Evolutionary conservation across 805 yeast genomes (phyloP).

Genomic region (Suhomyces xylopsoci): DNA sequence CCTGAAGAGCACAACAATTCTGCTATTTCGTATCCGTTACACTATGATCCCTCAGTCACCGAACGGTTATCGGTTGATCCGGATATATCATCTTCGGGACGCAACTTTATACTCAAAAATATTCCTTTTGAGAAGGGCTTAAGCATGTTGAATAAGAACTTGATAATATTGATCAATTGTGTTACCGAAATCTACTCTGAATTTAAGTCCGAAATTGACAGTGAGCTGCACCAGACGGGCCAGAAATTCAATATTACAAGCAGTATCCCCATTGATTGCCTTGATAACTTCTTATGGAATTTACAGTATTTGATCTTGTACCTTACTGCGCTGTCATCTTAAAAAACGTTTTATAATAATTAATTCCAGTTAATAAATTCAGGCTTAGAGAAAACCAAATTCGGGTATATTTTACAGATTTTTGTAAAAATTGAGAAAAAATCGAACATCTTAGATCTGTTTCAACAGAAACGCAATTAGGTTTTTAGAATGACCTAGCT

Average conservation of each 20-base stretch:
- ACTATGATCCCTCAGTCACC: conserved; percentile 20
- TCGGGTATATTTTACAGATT: background rate
- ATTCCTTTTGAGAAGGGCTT: conserved; percentile 33
- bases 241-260: background rate
- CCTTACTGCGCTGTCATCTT: conserved; percentile 22
- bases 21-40: conserved; percentile 23
- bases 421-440: background rate
- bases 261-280: conserved; percentile 35
- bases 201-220: conserved; percentile 8
- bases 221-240: conserved; percentile 7
- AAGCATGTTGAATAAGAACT: conserved; percentile 28
- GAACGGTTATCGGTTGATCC: conserved; percentile 14
- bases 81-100: background rate
- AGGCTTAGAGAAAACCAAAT: background rate
- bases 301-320: conserved; percentile 34
- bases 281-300: conserved; percentile 42
- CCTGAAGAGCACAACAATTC: background rate
- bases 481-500: background rate
- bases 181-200: conserved; percentile 15
- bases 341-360: background rate
- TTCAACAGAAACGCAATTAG: background rate
- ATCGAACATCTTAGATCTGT: background rate
- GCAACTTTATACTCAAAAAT: conserved; percentile 12
- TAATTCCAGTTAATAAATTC: background rate
- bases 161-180: conserved; percentile 23